phyloP scores from a whole-genome alignment of 345 rosid genomes.

The Bretschneidera sinensis region DNA sequence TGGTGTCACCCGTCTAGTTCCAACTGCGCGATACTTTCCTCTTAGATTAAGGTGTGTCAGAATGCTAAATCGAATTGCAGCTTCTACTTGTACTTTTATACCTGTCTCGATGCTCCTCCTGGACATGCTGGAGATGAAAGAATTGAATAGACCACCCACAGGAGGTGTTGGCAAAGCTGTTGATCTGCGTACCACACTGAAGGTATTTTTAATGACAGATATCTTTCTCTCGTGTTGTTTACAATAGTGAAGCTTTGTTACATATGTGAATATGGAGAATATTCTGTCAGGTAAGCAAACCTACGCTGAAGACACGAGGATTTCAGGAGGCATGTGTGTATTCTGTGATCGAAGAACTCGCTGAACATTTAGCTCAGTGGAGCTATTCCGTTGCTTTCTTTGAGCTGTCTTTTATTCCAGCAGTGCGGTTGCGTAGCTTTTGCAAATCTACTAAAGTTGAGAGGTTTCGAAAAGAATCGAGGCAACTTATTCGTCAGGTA shows the following conservation, averaged over 20 bases:
- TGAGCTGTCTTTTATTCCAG: constrained; percentile 81
- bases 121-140: constrained; percentile 99
- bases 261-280: constrained; percentile 7
- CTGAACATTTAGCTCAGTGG: constrained; percentile 91
- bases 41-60: constrained; percentile 84
- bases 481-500: constrained; percentile 81
- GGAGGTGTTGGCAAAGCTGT: constrained; percentile 91
- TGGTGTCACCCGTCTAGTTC: constrained; percentile 91
- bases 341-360: constrained; percentile 80
- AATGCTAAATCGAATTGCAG: constrained; percentile 88
- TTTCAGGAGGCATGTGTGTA: constrained; percentile 93
- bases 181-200: constrained; percentile 62
- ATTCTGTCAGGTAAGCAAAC: constrained; percentile 64
- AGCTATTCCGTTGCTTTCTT: constrained; percentile 81
- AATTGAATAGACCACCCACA: constrained; percentile 68
- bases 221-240: neutral
- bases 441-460: constrained; percentile 77
- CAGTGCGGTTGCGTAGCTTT: constrained; percentile 65
- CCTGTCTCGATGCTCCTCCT: constrained; percentile 87
- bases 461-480: constrained; percentile 85
- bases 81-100: constrained; percentile 66
- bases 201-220: constrained; percentile 37
- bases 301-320: constrained; percentile 74
- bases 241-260: neutral
- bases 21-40: constrained; percentile 88